Evolutionary conservation across 1,139 yeast species (phyloP), one percentile per base, ranked within the genome.

Genomic region (Debaryomycetaceae sp.): DNA sequence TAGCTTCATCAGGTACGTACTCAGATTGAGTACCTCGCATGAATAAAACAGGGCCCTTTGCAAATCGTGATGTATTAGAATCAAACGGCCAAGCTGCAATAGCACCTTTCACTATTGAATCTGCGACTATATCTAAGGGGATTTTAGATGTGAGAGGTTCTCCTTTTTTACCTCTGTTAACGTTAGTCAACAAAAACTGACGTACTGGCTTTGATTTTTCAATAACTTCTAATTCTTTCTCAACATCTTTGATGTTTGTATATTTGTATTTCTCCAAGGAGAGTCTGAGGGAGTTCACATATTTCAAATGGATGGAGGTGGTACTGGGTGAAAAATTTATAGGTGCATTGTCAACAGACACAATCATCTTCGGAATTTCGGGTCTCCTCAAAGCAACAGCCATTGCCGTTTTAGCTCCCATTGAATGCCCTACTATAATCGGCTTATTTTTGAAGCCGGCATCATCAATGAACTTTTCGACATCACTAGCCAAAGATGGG

Each of bases 321-420:
- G 80, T 70, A 38, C 78, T 67, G 14, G 85, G 78, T 2, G 78
- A 63, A 17, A 81, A 70, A 39, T 81, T 80, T 0, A 87, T 76
- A 0, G 98, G 98, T 0, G 96, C 89, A 59, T 89, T 92, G 55
- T 92, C 98, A 4, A 92, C 95, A 3, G 92, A 68, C 5, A 92
- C 77, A 34, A 89, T 52, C 65, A 81, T 74, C 28, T 77, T 70
- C 3, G 84, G 81, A 17, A 83, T 51, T 1, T 79, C 76, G 0
- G 95, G 95, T 17, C 78, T 69, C 38, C 88, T 71, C 45, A 92
- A 67, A 0, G 91, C 83, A 4, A 87, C 70, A 0, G 92, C 88
- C 98, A 92, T 91, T 3, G 86, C 96, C 0, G 91, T 77, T 56
- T 92, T 92, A 7, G 96, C 98, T 5, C 98, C 98, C 97, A 92